A percentile compares a stretch with the other conserved stretches of the same genome.
Conservation (phyloP, 1,139 yeast genomes). For the Debaryomycetaceae sp. region DNA sequence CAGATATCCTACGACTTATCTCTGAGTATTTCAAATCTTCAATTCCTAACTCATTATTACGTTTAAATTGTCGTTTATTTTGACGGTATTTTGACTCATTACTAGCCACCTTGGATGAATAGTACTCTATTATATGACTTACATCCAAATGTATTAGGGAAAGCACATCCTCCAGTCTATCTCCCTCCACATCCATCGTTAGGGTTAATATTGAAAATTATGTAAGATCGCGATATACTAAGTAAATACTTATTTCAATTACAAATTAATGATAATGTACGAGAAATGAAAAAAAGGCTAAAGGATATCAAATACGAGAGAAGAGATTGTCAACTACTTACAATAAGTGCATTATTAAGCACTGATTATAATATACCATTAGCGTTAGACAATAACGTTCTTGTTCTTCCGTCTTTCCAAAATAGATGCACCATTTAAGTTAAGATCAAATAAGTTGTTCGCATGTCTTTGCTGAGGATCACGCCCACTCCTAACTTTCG, state of each 20-base stretch:
- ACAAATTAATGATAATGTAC: background rate
- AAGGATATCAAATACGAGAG: no score
- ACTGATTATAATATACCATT: no score
- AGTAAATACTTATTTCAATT: background rate
- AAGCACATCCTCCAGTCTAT: background rate
- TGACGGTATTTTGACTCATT: slow-evolving; percentile 5
- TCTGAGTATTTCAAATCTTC: slow-evolving; percentile 7
- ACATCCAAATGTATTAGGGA: slow-evolving; percentile 8
- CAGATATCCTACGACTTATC: slow-evolving; percentile 2
- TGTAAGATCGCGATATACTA: background rate
- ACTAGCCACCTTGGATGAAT: slow-evolving; percentile 1
- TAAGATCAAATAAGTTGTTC: slow-evolving; percentile 58
- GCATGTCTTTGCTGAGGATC: slow-evolving; percentile 8
- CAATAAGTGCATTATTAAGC: no score
- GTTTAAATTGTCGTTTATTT: slow-evolving; percentile 3
- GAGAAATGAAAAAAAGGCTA: background rate
- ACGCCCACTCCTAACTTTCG: slow-evolving; percentile 13
- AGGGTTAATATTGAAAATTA: no score
- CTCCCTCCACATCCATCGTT: background rate
- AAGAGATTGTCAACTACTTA: no score
- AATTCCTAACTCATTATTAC: slow-evolving; percentile 4
- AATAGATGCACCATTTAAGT: slow-evolving; percentile 76
- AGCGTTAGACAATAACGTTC: slow-evolving; percentile 9
- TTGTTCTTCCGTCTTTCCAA: slow-evolving; percentile 66
- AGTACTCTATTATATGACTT: slow-evolving; percentile 4